Evolutionary conservation across 805 yeast species (phyloP), one percentile per base, ranked within the genome.

Genomic region (Ogataea pilisensis): DNA sequence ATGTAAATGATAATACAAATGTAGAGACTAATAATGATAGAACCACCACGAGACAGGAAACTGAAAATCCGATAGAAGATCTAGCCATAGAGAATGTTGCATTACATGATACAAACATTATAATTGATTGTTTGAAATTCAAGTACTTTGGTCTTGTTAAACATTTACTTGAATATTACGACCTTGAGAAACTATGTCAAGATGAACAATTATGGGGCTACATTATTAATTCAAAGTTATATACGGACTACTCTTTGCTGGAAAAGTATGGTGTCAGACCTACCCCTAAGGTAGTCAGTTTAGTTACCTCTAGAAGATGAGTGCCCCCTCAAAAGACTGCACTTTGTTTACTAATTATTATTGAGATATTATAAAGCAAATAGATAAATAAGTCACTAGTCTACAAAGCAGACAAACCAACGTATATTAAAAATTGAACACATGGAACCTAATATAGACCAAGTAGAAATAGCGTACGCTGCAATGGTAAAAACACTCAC

Each of bases 181-280:
- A 38, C 22, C 18, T n/a, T 8, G 43, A 39, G 7, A 35, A 26
- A 9, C 38, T 56, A 12, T 33, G 40, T 2, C 32, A 46, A 2
- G 51, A 52, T 30, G 38, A 41, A 3, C 31, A 37, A 9, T 40
- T 56, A 16, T 56, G 61, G 61, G 39, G 32, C 4, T 38, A 40
- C 21, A 47, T 56, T 13, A 35, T 49, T 28, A 44, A 49, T 5
- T 13, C 45, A 2, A 50, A 42, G 27, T 41, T 48, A 16, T 50
- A 48, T 41, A 35, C 24, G 30, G 41, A 43, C 13, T 46, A 50
- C 35, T 13, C 29, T 16, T 26, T 39, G 2, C 39, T 52, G n/a
- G 49, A 45, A 20, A 28, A 33, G 1, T 11, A 36, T 9, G 50
- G 48, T 11, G 43, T 52, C 14, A 40, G 39, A 12, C 54, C 57